phyloP scores from a whole-genome alignment of 176 grass and related monocot genomes.

The Raddia guianensis region DNA sequence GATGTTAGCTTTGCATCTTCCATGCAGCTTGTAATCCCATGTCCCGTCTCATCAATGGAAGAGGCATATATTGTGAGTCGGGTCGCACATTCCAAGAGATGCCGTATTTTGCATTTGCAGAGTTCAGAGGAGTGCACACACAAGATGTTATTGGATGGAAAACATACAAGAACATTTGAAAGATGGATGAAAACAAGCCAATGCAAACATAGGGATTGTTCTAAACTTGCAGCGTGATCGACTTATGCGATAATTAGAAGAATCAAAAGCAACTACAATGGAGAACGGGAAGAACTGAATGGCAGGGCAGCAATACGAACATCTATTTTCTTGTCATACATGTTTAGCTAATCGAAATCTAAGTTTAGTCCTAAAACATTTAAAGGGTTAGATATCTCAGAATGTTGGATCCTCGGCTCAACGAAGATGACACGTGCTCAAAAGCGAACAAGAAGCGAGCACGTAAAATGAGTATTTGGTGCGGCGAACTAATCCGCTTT shows the following conservation, averaged over 20 bases:
- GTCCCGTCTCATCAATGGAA: background rate
- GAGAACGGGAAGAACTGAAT: constrained; percentile 5
- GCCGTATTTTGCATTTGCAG: background rate
- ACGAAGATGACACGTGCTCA: too few species aligned
- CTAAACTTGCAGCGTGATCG: constrained; percentile 30
- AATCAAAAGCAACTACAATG: constrained; percentile 32
- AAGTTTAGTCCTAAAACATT: constrained; percentile 49
- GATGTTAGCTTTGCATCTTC: background rate
- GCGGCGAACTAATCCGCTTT: too few species aligned
- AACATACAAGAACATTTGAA: constrained; percentile 15
- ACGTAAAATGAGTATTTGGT: too few species aligned
- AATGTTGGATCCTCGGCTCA: too few species aligned
- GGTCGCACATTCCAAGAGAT: constrained; percentile 5
- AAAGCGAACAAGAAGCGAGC: too few species aligned
- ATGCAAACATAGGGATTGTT: constrained; percentile 23
- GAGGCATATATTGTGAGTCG: background rate
- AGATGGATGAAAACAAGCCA: background rate
- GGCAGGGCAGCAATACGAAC: background rate
- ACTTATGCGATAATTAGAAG: constrained; percentile 41
- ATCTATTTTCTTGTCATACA: constrained; percentile 38
- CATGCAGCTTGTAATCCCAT: background rate
- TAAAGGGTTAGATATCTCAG: constrained; percentile 46
- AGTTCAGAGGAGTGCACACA: background rate
- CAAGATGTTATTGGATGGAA: background rate
- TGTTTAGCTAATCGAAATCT: constrained; percentile 38